Base-by-base conservation (phyloP, 1,284 basidiomycete genomes). In the Ganoderma meredithae region DNA sequence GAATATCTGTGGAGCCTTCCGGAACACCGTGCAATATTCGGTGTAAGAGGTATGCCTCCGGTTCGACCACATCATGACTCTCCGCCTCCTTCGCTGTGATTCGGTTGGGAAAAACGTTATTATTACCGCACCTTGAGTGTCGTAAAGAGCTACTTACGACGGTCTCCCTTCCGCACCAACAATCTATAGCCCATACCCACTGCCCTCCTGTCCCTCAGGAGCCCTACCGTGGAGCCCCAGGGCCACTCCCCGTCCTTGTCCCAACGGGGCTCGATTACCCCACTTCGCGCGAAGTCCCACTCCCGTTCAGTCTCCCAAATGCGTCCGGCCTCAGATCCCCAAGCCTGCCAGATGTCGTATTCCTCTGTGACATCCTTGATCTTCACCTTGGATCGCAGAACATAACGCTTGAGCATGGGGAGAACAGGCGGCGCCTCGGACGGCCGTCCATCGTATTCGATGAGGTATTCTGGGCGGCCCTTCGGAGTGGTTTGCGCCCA, bases 371-470 rank as follows among this genome's bases (percentile, higher is more conserved):
- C 91, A 76, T 96, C 92, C 61, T 87, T 84, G 49, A 99, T 81
- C 77, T 90, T 92, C 44, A 99, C 95, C 79, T 96, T 98, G 36
- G 95, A 91, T 6, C 97, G 90, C 2, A 99, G 86, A 66, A 97
- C 88, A 81, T 95, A 96, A 8, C 93, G 92, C 74, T 94, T 95
- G 69, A 98, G 83, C 72, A 92, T 83, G 27, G 86, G 78, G 25
- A 90, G 77, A 44, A 97, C 81, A 0, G 89, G 80, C 0, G 86
- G 85, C 19, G 87, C 86, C 63, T 90, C 86, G 65, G 84, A 86
- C 10, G 81, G 79, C 49, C 83, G 83, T 1, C 85, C 81, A 78
- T 92, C 93, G 74, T 90, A 91, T 79, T 97, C 97, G 76, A 96
- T 81, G 65, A 93, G 81, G 78, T 90, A 95, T 43, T 84, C 87